Evolutionary conservation across 305 asterid genomes (phyloP).

Genomic region (Solanum hybrid): DNA sequence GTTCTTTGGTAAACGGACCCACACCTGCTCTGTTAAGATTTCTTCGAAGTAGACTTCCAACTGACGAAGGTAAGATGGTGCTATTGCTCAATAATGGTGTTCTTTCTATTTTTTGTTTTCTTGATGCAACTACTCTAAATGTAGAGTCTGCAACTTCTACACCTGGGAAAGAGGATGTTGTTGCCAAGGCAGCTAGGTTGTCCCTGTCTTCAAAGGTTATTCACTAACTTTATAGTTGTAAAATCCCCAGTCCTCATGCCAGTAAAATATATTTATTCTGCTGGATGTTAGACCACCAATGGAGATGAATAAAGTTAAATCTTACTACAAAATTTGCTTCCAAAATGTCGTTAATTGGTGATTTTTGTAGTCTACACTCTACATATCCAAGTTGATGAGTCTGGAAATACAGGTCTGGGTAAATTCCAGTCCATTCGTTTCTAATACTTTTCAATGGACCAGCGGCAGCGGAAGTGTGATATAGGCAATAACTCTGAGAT

Average conservation of each 20-base stretch:
- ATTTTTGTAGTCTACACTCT: neutral
- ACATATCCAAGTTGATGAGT: neutral
- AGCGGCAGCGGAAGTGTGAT: neutral
- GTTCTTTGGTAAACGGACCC: constrained; percentile 90
- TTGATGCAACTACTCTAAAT: neutral
- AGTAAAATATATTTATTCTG: neutral
- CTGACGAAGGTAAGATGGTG: constrained; percentile 64
- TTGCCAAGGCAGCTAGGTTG: constrained; percentile 57
- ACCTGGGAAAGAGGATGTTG: constrained; percentile 48
- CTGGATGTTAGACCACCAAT: neutral
- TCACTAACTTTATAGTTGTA: neutral
- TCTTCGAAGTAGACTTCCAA: constrained; percentile 87
- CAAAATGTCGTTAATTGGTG: neutral
- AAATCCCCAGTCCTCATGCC: neutral
- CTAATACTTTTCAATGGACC: neutral
- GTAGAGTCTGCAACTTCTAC: constrained; percentile 55
- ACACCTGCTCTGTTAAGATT: constrained; percentile 70
- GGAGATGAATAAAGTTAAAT: neutral
- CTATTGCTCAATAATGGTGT: constrained; percentile 10
- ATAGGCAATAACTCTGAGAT: neutral
- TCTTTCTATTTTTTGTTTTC: neutral
- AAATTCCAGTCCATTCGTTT: neutral
- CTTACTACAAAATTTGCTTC: neutral
- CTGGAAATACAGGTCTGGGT: neutral
- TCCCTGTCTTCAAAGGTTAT: constrained; percentile 78